Conservation (phyloP, 371 early-diverging fungal genomes). For the Mortierella sp. region DNA sequence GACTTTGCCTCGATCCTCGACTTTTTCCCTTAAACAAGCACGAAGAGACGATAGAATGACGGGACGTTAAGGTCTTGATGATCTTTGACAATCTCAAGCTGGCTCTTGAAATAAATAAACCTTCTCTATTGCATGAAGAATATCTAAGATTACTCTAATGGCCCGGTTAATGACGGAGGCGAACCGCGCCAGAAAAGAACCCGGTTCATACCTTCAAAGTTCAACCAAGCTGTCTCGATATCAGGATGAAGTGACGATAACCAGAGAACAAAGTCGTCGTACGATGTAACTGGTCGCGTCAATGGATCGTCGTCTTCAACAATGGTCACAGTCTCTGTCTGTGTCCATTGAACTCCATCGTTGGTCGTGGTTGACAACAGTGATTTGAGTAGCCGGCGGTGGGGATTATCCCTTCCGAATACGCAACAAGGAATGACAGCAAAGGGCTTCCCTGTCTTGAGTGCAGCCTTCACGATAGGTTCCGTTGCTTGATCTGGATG, state of each 20-base stretch:
- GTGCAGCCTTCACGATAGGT: conserved; percentile 64
- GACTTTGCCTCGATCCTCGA: conserved; percentile 45
- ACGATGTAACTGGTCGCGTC: conserved; percentile 47
- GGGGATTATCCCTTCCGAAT: conserved; percentile 62
- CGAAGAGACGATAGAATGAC: background rate
- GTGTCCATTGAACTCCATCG: no score
- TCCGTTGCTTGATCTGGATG: conserved; percentile 73
- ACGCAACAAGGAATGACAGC: conserved; percentile 73
- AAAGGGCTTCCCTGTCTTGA: conserved; percentile 61
- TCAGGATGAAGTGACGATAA: conserved; percentile 37
- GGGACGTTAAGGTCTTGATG: no score
- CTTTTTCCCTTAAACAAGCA: conserved; percentile 5
- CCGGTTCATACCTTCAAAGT: conserved; percentile 68
- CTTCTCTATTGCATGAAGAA: background rate
- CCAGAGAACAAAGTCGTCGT: conserved; percentile 51
- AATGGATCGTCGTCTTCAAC: background rate
- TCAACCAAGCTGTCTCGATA: conserved; percentile 61
- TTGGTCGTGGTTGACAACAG: background rate
- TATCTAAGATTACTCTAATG: background rate
- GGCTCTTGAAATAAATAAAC: no score
- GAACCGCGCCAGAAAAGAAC: conserved; percentile 63
- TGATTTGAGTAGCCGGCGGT: conserved; percentile 47
- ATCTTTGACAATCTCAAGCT: no score
- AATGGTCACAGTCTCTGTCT: background rate
- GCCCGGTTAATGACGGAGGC: background rate